Evolutionary conservation across 352 stramenopile genomes (phyloP).

Genomic region (Hyaloperonospora brassicae): DNA sequence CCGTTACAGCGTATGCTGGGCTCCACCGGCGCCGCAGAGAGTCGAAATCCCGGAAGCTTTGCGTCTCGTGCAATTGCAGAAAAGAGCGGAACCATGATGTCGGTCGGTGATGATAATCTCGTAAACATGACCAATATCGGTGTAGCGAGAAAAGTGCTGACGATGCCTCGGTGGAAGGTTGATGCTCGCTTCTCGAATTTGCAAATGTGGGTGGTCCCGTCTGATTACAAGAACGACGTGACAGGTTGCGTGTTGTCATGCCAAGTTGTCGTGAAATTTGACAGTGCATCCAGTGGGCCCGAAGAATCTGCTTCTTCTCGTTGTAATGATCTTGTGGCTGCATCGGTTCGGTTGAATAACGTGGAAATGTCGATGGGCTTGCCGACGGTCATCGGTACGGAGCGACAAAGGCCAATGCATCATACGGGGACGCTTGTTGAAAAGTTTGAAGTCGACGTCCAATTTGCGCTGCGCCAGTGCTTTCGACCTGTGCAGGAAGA

Average conservation of each 20-base stretch:
- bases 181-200: slow-evolving; percentile 39
- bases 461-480: slow-evolving; percentile 21
- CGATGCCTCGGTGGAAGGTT: slow-evolving; percentile 32
- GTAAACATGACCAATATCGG: slow-evolving; percentile 1
- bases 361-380: slow-evolving; percentile 35
- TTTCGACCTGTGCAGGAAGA: slow-evolving; percentile 17
- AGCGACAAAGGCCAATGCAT: slow-evolving; percentile 17
- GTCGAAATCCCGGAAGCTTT: slow-evolving; percentile 14
- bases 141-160: slow-evolving; percentile 5
- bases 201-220: slow-evolving; percentile 63
- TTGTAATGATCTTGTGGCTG: slow-evolving; percentile 20
- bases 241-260: slow-evolving; percentile 46
- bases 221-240: slow-evolving; percentile 45
- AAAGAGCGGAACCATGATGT: slow-evolving; percentile 16
- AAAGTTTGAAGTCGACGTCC: slow-evolving; percentile 33
- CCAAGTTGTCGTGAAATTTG: slow-evolving; percentile 21
- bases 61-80: slow-evolving; percentile 27
- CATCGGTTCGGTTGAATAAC: slow-evolving; percentile 24
- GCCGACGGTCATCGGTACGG: slow-evolving; percentile 7
- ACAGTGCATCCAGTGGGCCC: slow-evolving; percentile 15
- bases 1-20: slow-evolving; percentile 36
- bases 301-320: slow-evolving; percentile 6
- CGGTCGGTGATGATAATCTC: slow-evolving; percentile 6
- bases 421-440: slow-evolving; percentile 42
- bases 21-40: slow-evolving; percentile 28